A percentile compares a stretch with the other conserved stretches of the same genome.
phyloP scores from a whole-genome alignment of 495 filamentous ascomycete genomes.

The Daldinia concentrica region DNA sequence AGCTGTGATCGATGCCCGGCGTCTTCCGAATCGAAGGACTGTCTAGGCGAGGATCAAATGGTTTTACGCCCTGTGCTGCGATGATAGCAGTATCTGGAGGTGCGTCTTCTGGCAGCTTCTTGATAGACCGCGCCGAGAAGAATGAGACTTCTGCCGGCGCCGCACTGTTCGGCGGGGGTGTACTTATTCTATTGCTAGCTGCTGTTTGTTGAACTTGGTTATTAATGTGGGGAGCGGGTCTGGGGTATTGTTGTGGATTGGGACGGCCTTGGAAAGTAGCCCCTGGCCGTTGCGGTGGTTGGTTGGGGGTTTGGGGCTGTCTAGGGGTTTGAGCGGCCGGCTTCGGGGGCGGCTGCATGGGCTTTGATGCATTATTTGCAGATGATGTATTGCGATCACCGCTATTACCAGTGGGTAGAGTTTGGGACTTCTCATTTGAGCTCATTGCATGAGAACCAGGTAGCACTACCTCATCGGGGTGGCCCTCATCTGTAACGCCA shows the following conservation, averaged over 20 bases:
- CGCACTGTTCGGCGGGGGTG: conserved; percentile 33
- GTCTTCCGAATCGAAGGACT: conserved; percentile 90
- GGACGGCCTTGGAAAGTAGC: conserved; percentile 45
- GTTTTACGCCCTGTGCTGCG: conserved; percentile 55
- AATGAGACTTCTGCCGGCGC: conserved; percentile 63
- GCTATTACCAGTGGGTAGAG: conserved; percentile 30
- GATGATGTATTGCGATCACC: conserved; percentile 45
- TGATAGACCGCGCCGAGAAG: conserved; percentile 77
- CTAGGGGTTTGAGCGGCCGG: conserved; percentile 43
- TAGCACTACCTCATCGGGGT: conserved; percentile 72
- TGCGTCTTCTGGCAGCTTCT: conserved; percentile 48
- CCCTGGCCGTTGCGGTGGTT: conserved; percentile 44
- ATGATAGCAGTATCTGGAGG: conserved; percentile 48
- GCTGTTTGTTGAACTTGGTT: conserved; percentile 43
- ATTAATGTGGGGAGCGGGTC: conserved; percentile 49
- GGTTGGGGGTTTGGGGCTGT: conserved; percentile 52
- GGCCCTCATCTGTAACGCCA: conserved; percentile 62
- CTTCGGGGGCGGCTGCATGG: conserved; percentile 52
- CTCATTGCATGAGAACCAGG: conserved; percentile 36
- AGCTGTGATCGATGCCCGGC: conserved; percentile 83
- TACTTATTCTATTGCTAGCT: conserved; percentile 40
- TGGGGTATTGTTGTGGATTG: conserved; percentile 40
- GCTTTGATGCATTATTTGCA: conserved; percentile 32
- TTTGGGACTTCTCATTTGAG: conserved; percentile 41
- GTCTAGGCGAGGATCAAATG: conserved; percentile 84